Evolutionary conservation across 148 eudicot genomes (phyloP).

Genomic region (Arctostaphylos glauca): DNA sequence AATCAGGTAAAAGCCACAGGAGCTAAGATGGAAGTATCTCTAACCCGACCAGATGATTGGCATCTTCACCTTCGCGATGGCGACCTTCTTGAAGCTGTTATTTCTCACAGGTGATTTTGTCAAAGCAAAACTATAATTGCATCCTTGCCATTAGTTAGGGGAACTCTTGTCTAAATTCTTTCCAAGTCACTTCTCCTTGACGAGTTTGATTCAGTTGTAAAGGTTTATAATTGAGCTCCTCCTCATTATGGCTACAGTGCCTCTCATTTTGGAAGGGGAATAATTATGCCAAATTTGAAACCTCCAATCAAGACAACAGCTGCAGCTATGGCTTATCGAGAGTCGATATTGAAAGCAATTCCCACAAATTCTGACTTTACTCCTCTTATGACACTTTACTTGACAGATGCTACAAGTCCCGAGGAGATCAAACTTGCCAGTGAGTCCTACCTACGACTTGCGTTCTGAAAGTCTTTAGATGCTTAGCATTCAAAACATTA

Average conservation of each 20-base stretch:
- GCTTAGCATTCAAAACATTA: not conserved
- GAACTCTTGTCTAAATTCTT: not conserved
- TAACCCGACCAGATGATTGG: slow-evolving; percentile 97
- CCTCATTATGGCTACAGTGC: slow-evolving; percentile 52
- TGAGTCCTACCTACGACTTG: slow-evolving; percentile 34
- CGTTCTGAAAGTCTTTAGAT: not conserved
- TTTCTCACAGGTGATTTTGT: slow-evolving; percentile 63
- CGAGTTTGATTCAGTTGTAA: not conserved
- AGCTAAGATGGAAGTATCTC: slow-evolving; percentile 68
- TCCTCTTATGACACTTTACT: slow-evolving; percentile 96
- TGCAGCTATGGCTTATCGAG: slow-evolving; percentile 73
- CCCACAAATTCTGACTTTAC: slow-evolving; percentile 57
- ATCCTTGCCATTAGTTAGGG: slow-evolving; percentile 9
- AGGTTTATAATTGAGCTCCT: not conserved
- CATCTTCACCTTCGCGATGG: slow-evolving; percentile 99
- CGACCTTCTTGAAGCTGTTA: slow-evolving; percentile 80
- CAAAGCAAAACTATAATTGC: not conserved
- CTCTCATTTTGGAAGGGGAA: slow-evolving; percentile 73
- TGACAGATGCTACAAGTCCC: slow-evolving; percentile 80
- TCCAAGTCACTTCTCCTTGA: not conserved
- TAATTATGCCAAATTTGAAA: slow-evolving; percentile 90
- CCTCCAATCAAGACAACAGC: slow-evolving; percentile 87
- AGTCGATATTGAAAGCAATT: slow-evolving; percentile 67
- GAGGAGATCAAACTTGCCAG: slow-evolving; percentile 86
- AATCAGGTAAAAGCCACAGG: slow-evolving; percentile 30